These are phyloP conservation scores for Strobilomyces confusus DNA, from an alignment of 768 basidiomycete genomes.

Conservation along the genomic window DNA sequence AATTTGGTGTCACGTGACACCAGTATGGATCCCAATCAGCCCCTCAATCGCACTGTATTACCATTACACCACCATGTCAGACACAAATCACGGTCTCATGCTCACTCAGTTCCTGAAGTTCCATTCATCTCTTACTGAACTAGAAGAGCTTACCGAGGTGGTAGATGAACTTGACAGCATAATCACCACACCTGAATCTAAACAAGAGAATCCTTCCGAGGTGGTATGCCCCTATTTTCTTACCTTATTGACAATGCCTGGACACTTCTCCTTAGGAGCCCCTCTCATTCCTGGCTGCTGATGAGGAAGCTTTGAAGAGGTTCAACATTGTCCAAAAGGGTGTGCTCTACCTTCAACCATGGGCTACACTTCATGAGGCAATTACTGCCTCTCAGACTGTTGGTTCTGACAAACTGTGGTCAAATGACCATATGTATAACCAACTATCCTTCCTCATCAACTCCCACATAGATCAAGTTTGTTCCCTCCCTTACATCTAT, in stretches of 20 bases:
- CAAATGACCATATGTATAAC: background rate
- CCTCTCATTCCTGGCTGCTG: background rate
- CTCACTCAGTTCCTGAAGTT: background rate
- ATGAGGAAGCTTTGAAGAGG: background rate
- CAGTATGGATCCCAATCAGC: no score
- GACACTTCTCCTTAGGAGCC: background rate
- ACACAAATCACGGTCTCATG: no score
- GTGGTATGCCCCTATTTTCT: background rate
- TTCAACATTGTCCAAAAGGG: background rate
- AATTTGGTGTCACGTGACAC: no score
- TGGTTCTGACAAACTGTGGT: background rate
- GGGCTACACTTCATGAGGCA: background rate
- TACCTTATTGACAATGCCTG: background rate
- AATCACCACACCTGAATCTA: background rate
- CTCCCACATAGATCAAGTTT: background rate
- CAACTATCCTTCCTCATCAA: background rate
- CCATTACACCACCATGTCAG: no score
- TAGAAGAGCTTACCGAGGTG: no score
- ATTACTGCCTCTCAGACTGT: background rate
- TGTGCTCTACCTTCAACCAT: background rate
- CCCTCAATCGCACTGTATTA: no score
- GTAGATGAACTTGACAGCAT: background rate
- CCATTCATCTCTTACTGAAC: background rate
- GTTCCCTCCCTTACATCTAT: background rate
- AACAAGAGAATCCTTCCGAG: background rate